A percentile compares a stretch with the other conserved stretches of the same genome.
Evolutionary conservation across 2,329 filamentous ascomycete genomes (phyloP).

Genomic region (Colletotrichum nymphaeae): DNA sequence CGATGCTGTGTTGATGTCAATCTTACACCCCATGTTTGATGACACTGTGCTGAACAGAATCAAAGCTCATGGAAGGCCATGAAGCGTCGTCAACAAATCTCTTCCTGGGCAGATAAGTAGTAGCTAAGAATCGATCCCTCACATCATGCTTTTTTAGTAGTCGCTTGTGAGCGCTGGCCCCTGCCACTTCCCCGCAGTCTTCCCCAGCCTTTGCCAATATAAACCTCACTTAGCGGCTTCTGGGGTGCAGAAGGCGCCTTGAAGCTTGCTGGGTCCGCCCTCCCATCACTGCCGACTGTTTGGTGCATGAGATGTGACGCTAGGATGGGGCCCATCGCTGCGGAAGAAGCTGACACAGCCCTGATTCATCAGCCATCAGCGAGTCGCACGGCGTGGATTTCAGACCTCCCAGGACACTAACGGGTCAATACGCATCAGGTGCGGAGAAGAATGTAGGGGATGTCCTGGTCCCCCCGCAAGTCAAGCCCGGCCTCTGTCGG

Average conservation of each 20-base stretch:
- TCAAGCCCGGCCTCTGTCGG: too few relatives aligned
- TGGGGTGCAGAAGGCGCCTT: neutral
- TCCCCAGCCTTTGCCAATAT: neutral
- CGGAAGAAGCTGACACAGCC: too few relatives aligned
- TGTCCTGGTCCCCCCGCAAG: neutral
- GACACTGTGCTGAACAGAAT: neutral
- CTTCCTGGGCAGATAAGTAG: too few relatives aligned
- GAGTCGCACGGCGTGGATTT: neutral
- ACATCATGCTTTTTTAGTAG: too few relatives aligned
- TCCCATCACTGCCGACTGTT: neutral
- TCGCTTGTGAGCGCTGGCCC: neutral
- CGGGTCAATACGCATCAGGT: too few relatives aligned
- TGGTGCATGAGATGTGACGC: neutral
- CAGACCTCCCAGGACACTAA: too few relatives aligned
- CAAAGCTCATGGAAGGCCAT: neutral
- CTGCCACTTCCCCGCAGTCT: neutral
- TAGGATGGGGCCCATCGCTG: neutral
- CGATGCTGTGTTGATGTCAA: neutral
- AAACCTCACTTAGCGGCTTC: neutral
- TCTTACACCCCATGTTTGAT: neutral
- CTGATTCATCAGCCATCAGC: neutral
- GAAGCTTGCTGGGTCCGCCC: neutral
- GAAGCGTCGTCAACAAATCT: too few relatives aligned
- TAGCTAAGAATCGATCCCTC: neutral
- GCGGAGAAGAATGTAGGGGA: neutral